A percentile compares a stretch with the other conserved stretches of the same genome.
Evolutionary conservation across 306 rosid species (phyloP).

Genomic region (Senna tora): DNA sequence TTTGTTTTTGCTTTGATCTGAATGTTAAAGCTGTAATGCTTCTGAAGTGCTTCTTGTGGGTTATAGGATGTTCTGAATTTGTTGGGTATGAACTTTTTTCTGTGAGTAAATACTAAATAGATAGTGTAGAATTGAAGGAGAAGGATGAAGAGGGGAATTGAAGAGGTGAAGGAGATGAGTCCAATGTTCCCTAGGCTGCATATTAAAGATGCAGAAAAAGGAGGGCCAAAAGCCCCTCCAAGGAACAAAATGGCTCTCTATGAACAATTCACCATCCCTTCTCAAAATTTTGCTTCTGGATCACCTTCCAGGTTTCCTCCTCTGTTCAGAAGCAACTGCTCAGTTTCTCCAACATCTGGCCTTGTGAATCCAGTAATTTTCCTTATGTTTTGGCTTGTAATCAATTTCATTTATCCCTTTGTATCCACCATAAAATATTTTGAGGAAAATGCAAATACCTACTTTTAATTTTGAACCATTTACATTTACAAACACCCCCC

Average conservation of each 20-base stretch:
- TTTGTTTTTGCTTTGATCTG: background rate
- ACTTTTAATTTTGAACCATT: no score
- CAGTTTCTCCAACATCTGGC: constrained; percentile 47
- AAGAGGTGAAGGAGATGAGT: constrained; percentile 47
- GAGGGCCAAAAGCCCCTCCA: constrained; percentile 80
- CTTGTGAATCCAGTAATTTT: constrained; percentile 49
- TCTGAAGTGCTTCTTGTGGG: background rate
- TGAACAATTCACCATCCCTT: constrained; percentile 62
- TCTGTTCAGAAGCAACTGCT: constrained; percentile 40
- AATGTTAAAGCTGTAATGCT: constrained; percentile 4
- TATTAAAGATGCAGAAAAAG: constrained; percentile 70
- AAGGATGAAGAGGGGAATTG: constrained; percentile 49
- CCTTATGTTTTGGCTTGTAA: background rate
- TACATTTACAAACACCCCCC: no score
- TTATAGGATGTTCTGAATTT: constrained; percentile 25
- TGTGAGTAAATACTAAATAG: constrained; percentile 22
- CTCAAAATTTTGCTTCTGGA: constrained; percentile 53
- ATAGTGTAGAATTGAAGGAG: constrained; percentile 40
- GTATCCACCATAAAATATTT: background rate
- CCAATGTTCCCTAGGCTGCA: constrained; percentile 82
- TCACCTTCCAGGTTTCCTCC: constrained; percentile 55
- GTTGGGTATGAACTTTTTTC: constrained; percentile 4
- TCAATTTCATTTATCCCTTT: background rate
- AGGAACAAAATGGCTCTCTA: constrained; percentile 88
- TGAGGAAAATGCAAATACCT: no score